These are phyloP conservation scores for Trichoderma asperellum DNA, from an alignment of 2,329 filamentous ascomycete genomes.

Conservation along the genomic window DNA sequence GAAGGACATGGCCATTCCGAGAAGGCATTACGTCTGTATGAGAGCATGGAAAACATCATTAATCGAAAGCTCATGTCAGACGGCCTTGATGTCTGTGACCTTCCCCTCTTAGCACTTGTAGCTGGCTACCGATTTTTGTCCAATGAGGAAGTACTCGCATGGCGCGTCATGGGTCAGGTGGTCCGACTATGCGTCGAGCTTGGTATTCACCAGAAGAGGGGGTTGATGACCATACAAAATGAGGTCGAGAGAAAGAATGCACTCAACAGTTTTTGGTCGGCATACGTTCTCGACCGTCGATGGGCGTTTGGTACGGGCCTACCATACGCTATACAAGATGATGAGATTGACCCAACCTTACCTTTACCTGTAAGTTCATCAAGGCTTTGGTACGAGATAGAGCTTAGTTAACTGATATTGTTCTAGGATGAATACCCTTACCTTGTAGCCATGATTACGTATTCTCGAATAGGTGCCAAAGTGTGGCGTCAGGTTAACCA, in stretches of 20 bases:
- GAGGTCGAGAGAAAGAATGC: conserved; percentile 70
- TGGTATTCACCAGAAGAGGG: conserved; percentile 80
- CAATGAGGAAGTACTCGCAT: conserved; percentile 83
- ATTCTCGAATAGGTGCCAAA: conserved; percentile 80
- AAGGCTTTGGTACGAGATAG: too few relatives aligned
- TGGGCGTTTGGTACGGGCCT: conserved; percentile 92
- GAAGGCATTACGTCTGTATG: conserved; percentile 72
- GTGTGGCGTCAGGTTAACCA: conserved; percentile 83
- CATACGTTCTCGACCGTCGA: conserved; percentile 81
- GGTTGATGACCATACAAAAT: conserved; percentile 69
- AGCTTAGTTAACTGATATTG: not conserved
- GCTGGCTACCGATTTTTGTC: conserved; percentile 78
- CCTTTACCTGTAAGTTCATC: conserved; percentile 72
- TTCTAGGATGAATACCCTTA: conserved; percentile 64
- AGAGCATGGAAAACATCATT: conserved; percentile 72
- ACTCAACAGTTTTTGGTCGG: conserved; percentile 80
- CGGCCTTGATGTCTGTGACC: conserved; percentile 49
- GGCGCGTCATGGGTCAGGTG: conserved; percentile 84
- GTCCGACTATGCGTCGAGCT: conserved; percentile 78
- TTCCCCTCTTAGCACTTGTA: conserved; percentile 57
- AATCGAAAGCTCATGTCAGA: conserved; percentile 67
- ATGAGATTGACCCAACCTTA: conserved; percentile 79
- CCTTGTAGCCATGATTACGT: conserved; percentile 81
- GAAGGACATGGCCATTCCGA: conserved; percentile 80
- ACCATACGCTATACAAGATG: conserved; percentile 82